Conservation (phyloP, 768 basidiomycete species). For the Clavaria fumosa region DNA sequence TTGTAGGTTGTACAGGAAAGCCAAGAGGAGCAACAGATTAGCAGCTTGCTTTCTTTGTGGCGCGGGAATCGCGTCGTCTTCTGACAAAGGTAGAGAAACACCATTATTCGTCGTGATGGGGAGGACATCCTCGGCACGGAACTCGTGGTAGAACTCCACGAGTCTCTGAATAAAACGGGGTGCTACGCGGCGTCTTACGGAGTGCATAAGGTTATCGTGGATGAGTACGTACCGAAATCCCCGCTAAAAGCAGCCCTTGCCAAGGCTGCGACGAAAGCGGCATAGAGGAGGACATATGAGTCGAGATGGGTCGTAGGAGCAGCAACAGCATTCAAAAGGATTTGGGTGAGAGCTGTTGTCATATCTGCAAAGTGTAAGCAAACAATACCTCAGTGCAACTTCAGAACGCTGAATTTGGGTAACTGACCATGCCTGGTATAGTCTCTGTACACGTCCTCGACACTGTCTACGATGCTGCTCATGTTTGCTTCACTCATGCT, state of each 20-base stretch:
- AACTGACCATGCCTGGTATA: conserved; percentile 60
- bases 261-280: conserved; percentile 71
- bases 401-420: no score
- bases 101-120: no score
- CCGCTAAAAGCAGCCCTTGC: no score
- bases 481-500: conserved; percentile 91
- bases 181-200: conserved; percentile 36
- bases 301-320: conserved; percentile 71
- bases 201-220: conserved; percentile 1
- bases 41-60: conserved; percentile 89
- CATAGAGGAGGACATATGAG: conserved; percentile 80
- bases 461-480: conserved; percentile 47
- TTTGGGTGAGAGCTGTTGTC: conserved; percentile 56
- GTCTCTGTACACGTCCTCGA: conserved; percentile 66
- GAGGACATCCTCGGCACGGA: no score
- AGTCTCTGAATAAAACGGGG: conserved; percentile 70
- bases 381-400: no score
- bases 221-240: no score
- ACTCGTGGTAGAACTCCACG: conserved; percentile 50
- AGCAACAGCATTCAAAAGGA: conserved; percentile 69
- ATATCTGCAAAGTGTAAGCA: conserved; percentile 60
- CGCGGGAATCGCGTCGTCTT: conserved; percentile 14
- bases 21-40: conserved; percentile 75
- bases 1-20: conserved; percentile 93
- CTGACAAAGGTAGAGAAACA: no score